Evolutionary conservation across 2,329 filamentous ascomycete species (phyloP), one percentile per base, ranked within the genome.

Genomic region (Cryphonectria carpinicola): DNA sequence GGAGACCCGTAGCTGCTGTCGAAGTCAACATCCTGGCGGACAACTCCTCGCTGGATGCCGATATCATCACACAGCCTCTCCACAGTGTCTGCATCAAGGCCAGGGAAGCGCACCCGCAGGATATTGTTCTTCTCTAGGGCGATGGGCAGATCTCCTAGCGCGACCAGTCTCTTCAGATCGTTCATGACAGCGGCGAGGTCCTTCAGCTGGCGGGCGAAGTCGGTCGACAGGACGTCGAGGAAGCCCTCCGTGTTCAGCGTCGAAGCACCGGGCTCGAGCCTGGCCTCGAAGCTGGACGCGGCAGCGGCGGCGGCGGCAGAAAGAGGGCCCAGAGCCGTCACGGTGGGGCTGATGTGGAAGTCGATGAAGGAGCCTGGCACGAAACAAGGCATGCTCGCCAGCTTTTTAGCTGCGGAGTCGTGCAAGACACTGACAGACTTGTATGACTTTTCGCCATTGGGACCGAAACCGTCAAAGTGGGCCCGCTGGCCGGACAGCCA

Each of bases 401-500:
- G 87, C 79, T 89, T 92, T 72, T 87, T 86, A 74, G 88, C 87
- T 14, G 91, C 88, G 80, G 95, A 87, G 74, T 96, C 89, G 78
- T 96, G 92, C 4, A 94, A 82, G 14, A 85, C 84, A 46, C 91
- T 92, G n/a, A 98, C 89, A 41, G 89, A 84, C 77, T 93, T 92
- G 84, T 94, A 98, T 71, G 88, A 88, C 82, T 92, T 92, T 81
- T 95, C 90, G 61, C 95, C 95, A 14, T 87, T 89, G 22, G 88
- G 81, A 68, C 91, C 90, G 60, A 92, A 80, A 17, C 95, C 95
- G 79, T 97, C 93, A 76, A 95, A 98, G 70, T 93, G 92, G 13
- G 92, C 91, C 80, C 95, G 96, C 77, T 97, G 90, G 0, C 96
- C 96, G 0, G 93, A 94, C n/a, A 97, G 86, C 82, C 93, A 92